Conservation (phyloP, 345 rosid genomes). For the Eucalyptus dawsonii region DNA sequence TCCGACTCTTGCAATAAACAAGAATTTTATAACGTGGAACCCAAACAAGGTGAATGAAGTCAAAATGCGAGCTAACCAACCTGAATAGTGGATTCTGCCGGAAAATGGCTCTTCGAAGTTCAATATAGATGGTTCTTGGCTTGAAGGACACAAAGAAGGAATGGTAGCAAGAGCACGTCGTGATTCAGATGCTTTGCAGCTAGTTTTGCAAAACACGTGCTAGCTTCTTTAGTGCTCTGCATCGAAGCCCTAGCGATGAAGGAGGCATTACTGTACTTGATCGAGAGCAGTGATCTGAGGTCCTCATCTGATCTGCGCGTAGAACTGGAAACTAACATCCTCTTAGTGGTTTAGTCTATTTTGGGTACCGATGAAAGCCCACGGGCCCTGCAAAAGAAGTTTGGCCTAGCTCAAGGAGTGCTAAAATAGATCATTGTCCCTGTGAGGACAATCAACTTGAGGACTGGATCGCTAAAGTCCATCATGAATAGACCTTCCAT, state of each 20-base stretch:
- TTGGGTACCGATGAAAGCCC: background rate
- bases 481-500: background rate
- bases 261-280: background rate
- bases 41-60: background rate
- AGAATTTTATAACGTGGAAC: background rate
- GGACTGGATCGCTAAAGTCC: background rate
- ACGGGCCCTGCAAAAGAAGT: background rate
- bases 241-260: background rate
- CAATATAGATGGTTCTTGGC: background rate
- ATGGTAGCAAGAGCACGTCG: background rate
- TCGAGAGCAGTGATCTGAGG: too few species aligned
- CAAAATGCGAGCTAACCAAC: background rate
- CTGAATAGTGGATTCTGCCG: background rate
- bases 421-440: background rate
- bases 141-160: background rate
- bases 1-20: background rate
- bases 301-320: too few species aligned
- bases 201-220: background rate
- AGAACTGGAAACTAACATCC: too few species aligned
- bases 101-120: background rate
- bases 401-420: background rate
- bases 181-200: accelerated
- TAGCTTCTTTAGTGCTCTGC: background rate
- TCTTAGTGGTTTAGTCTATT: too few species aligned
- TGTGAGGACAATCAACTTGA: background rate